phyloP scores from a whole-genome alignment of 352 stramenopile genomes.

The Albugo laibachii region DNA sequence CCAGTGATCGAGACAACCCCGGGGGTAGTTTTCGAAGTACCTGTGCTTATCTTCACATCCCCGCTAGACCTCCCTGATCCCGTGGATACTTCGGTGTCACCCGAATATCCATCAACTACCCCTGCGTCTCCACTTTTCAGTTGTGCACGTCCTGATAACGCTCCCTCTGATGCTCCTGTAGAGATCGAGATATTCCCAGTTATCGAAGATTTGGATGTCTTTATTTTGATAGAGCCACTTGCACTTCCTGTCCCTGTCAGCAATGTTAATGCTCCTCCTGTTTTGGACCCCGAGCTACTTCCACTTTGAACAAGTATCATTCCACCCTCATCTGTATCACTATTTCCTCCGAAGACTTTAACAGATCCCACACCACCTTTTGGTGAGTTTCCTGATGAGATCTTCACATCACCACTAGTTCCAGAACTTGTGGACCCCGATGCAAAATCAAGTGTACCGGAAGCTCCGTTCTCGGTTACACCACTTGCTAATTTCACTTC shows the following conservation, averaged over 20 bases:
- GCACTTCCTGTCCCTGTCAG: conserved; percentile 6
- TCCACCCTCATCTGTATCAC: conserved; percentile 11
- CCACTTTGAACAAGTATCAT: conserved; percentile 6
- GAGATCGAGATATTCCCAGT: conserved; percentile 7
- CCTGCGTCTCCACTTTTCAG: conserved; percentile 12
- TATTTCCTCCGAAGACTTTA: conserved; percentile 2
- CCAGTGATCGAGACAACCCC: conserved; percentile 16
- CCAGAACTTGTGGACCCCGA: background rate
- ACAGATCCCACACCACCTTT: background rate
- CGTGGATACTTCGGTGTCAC: conserved; percentile 6
- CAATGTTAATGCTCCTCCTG: conserved; percentile 20
- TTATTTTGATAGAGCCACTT: background rate
- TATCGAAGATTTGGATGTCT: conserved; percentile 1
- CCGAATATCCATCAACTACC: conserved; percentile 4
- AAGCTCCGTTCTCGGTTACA: background rate
- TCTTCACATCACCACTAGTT: background rate
- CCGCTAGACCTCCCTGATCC: conserved; percentile 4
- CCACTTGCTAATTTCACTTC: background rate
- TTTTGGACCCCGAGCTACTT: conserved; percentile 19
- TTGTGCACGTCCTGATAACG: conserved; percentile 5
- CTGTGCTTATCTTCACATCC: conserved; percentile 12
- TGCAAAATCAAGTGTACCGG: background rate
- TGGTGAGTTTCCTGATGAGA: conserved; percentile 1
- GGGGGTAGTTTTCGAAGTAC: conserved; percentile 26
- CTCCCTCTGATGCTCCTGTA: conserved; percentile 6